Evolutionary conservation across 257 asterid genomes (phyloP).

Genomic region (Knoxia roxburghii): DNA sequence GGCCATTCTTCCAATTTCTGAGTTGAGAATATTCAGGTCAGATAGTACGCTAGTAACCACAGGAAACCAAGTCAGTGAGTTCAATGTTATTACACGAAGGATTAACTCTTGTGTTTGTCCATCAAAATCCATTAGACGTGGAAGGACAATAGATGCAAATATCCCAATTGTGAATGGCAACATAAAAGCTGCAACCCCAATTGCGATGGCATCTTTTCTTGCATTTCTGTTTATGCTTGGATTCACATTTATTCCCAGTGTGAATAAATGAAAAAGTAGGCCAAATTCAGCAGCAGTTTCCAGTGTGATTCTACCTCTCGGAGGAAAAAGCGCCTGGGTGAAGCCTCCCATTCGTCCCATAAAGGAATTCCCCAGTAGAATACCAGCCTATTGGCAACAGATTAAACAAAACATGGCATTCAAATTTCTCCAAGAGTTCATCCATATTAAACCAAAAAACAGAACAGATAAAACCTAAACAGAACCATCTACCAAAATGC

Average conservation of each 20-base stretch:
- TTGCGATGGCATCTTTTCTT: constrained; percentile 27
- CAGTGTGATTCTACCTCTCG: constrained; percentile 33
- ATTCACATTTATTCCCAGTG: constrained; percentile 48
- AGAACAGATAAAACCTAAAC: not conserved
- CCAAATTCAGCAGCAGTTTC: constrained; percentile 50
- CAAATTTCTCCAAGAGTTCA: not conserved
- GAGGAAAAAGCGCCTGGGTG: constrained; percentile 28
- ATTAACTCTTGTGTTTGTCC: constrained; percentile 9
- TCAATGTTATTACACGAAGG: constrained; percentile 23
- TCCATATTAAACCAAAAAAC: not conserved
- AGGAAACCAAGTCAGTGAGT: constrained; percentile 44
- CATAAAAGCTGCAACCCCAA: constrained; percentile 35
- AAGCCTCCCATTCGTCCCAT: constrained; percentile 17
- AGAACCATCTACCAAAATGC: not conserved
- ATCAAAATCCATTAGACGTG: constrained; percentile 13
- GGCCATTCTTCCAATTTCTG: constrained; percentile 54
- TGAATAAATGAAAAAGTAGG: constrained; percentile 49
- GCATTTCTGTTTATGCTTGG: constrained; percentile 27
- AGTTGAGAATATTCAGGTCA: constrained; percentile 61
- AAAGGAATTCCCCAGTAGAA: constrained; percentile 43
- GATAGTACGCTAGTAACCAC: constrained; percentile 42
- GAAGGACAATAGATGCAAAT: constrained; percentile 9
- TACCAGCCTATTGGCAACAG: constrained; percentile 42
- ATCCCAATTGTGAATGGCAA: constrained; percentile 34
- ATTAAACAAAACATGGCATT: not conserved